phyloP scores from a whole-genome alignment of 1,284 basidiomycete species.

The Somion occarium region DNA sequence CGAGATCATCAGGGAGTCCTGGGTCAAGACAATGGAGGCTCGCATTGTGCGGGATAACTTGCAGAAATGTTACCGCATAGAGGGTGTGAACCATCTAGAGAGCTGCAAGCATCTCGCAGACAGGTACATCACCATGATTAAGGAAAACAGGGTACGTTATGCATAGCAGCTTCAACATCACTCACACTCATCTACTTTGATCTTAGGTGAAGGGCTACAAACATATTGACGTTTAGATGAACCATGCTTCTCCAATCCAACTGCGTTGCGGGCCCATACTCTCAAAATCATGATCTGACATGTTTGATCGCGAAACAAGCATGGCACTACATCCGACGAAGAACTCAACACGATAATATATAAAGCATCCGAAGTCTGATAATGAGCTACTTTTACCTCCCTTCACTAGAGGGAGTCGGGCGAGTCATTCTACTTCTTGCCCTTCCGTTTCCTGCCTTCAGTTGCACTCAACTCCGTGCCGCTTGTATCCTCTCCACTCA shows the following conservation, averaged over 20 bases:
- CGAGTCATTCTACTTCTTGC: slow-evolving; percentile 50
- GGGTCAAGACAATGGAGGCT: slow-evolving; percentile 93
- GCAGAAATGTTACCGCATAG: slow-evolving; percentile 85
- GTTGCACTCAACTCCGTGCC: slow-evolving; percentile 52
- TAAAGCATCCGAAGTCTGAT: not conserved
- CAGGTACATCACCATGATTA: slow-evolving; percentile 80
- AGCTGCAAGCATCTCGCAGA: slow-evolving; percentile 87
- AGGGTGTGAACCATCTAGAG: slow-evolving; percentile 91
- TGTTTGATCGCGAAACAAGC: too few species aligned
- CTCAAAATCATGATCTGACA: too few species aligned
- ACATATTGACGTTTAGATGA: slow-evolving; percentile 30
- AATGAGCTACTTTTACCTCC: slow-evolving; percentile 5
- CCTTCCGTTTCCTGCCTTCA: slow-evolving; percentile 56
- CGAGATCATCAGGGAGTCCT: slow-evolving; percentile 82
- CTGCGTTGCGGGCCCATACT: too few species aligned
- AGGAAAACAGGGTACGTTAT: slow-evolving; percentile 77
- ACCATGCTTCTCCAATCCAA: not conserved
- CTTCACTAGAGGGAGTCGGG: not conserved
- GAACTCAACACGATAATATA: not conserved
- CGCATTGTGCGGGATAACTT: slow-evolving; percentile 89
- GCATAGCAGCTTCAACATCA: not conserved
- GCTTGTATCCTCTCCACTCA: slow-evolving; percentile 67
- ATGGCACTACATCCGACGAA: not conserved
- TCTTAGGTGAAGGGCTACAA: slow-evolving; percentile 35
- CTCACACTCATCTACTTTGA: not conserved